Percentiles rank a stretch among this genome's conserved stretches.
Evolutionary conservation across 2,329 filamentous ascomycete species (phyloP).

Genomic region (Hypoxylon rubiginosum): DNA sequence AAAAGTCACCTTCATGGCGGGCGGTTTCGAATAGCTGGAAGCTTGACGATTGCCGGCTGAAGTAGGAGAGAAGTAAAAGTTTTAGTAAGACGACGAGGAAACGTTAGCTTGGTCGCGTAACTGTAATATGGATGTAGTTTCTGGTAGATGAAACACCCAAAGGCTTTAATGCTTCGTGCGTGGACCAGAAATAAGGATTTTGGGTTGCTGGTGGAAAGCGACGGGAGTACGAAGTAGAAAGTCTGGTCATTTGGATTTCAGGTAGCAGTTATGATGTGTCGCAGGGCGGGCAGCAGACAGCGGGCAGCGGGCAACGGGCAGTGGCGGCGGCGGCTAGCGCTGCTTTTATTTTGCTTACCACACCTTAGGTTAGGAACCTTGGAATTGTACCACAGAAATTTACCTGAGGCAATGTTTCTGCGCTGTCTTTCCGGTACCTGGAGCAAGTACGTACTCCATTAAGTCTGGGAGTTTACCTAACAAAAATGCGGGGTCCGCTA

Average conservation of each 20-base stretch:
- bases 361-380: slow-evolving; percentile 12
- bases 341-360: slow-evolving; percentile 25
- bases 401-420: slow-evolving; percentile 1
- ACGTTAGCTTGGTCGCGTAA: slow-evolving; percentile 1
- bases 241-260: slow-evolving; percentile 42
- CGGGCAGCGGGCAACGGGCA: slow-evolving; percentile 21
- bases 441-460: not conserved
- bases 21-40: slow-evolving; percentile 45
- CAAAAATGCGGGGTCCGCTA: slow-evolving; percentile 32
- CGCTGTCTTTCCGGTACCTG: not conserved
- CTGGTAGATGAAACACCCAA: not conserved
- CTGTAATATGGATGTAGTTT: not conserved
- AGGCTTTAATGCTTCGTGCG: slow-evolving; percentile 14
- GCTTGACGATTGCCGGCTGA: slow-evolving; percentile 25
- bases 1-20: slow-evolving; percentile 75
- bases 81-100: not conserved
- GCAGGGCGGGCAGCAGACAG: slow-evolving; percentile 17
- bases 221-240: slow-evolving; percentile 34
- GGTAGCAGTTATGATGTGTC: slow-evolving; percentile 47
- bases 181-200: slow-evolving; percentile 7
- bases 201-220: slow-evolving; percentile 32
- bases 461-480: not conserved
- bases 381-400: not conserved
- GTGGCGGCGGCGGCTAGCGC: slow-evolving; percentile 37
- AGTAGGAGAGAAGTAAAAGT: slow-evolving; percentile 19